A percentile compares a stretch with the other conserved stretches of the same genome.
These are phyloP conservation scores for Westerdykella ornata DNA, from an alignment of 2,329 filamentous ascomycete species.

Conservation along the genomic window DNA sequence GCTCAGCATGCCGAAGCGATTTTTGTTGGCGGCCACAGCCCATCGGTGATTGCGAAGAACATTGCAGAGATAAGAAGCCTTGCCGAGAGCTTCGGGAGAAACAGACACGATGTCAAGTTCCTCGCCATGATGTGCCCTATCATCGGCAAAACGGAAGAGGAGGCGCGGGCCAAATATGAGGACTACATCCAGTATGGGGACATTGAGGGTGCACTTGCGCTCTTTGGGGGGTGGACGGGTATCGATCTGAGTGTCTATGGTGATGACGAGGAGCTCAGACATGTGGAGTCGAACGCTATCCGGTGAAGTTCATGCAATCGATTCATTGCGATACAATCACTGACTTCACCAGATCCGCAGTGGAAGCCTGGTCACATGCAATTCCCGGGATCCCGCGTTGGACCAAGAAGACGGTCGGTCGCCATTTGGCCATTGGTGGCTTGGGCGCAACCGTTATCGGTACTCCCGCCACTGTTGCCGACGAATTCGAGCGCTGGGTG, in stretches of 20 bases:
- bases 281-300: slow-evolving; percentile 51
- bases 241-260: slow-evolving; percentile 53
- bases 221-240: slow-evolving; percentile 68
- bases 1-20: slow-evolving; percentile 63
- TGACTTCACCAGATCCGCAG: slow-evolving; percentile 9
- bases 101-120: slow-evolving; percentile 57
- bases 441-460: slow-evolving; percentile 57
- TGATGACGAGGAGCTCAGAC: slow-evolving; percentile 55
- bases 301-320: slow-evolving; percentile 3
- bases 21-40: slow-evolving; percentile 59
- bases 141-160: slow-evolving; percentile 56
- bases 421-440: slow-evolving; percentile 60
- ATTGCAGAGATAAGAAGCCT: slow-evolving; percentile 55
- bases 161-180: slow-evolving; percentile 55
- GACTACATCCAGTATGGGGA: slow-evolving; percentile 55
- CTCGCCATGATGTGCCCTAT: slow-evolving; percentile 60
- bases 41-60: slow-evolving; percentile 52
- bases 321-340: slow-evolving; percentile 37
- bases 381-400: slow-evolving; percentile 49
- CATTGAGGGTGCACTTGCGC: slow-evolving; percentile 57
- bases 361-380: slow-evolving; percentile 15
- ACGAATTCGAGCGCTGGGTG: slow-evolving; percentile 60
- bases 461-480: slow-evolving; percentile 56
- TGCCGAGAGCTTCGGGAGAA: slow-evolving; percentile 47
- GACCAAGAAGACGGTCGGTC: slow-evolving; percentile 61